Conservation (phyloP, 306 rosid genomes). For the Delonix regia region DNA sequence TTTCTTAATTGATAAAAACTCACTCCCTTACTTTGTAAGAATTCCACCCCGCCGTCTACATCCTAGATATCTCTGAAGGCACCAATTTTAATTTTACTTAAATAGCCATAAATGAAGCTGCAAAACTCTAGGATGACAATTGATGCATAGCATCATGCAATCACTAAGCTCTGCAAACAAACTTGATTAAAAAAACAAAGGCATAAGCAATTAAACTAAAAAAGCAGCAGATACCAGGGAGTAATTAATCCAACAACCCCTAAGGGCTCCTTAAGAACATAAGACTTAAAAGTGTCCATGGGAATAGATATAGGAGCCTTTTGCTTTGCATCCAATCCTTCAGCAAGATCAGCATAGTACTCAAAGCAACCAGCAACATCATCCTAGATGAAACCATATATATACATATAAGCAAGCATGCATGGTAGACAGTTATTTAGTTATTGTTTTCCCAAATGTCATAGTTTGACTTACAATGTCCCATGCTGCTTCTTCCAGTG, state of each 20-base stretch:
- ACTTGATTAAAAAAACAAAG: neutral
- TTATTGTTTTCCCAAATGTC: neutral
- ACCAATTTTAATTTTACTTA: neutral
- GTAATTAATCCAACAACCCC: constrained; percentile 81
- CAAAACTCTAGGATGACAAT: neutral
- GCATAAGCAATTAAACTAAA: constrained; percentile 3
- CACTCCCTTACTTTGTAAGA: too few species aligned
- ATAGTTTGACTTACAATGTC: constrained; percentile 59
- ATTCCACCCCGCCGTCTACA: too few species aligned
- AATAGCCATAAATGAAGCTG: neutral
- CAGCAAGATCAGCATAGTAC: constrained; percentile 95
- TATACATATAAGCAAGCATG: constrained; percentile 2
- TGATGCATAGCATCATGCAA: neutral
- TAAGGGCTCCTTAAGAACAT: constrained; percentile 86
- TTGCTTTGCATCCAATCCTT: constrained; percentile 82
- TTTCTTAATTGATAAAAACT: too few species aligned
- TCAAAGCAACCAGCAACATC: constrained; percentile 99
- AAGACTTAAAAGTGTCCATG: constrained; percentile 73
- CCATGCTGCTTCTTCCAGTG: constrained; percentile 94
- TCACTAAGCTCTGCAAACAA: neutral
- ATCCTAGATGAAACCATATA: constrained; percentile 58
- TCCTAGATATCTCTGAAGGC: too few species aligned
- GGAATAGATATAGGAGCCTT: constrained; percentile 82
- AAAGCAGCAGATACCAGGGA: constrained; percentile 68
- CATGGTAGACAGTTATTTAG: neutral